These are phyloP conservation scores for Avena sativa DNA, from an alignment of 176 grass and related monocot species.

Conservation along the genomic window DNA sequence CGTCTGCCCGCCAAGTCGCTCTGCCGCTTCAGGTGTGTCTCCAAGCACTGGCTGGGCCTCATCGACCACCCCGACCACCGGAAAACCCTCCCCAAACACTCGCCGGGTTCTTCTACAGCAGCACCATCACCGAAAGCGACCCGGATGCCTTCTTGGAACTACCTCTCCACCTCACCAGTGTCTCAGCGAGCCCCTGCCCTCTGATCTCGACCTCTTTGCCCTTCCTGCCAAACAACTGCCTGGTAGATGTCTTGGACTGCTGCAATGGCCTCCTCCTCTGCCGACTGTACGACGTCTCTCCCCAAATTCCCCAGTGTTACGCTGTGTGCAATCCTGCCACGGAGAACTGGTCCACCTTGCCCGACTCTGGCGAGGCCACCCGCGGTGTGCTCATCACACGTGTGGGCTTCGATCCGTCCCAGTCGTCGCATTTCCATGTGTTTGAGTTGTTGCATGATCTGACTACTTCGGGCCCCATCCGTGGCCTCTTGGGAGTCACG, in stretches of 20 bases:
- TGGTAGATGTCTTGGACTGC: not conserved
- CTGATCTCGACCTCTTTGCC: not conserved
- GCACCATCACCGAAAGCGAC: too few species aligned
- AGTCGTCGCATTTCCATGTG: not conserved
- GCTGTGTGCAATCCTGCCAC: slow-evolving; percentile 30
- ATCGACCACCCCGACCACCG: not conserved
- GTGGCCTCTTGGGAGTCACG: not conserved
- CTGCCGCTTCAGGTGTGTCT: not conserved
- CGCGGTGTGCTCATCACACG: not conserved
- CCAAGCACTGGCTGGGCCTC: not conserved
- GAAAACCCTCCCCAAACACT: not conserved
- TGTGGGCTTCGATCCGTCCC: not conserved
- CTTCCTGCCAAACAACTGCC: not conserved
- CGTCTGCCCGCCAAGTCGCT: not conserved
- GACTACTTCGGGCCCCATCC: not conserved
- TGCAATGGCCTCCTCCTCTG: slow-evolving; percentile 32
- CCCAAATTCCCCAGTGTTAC: not conserved
- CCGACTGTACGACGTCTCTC: not conserved
- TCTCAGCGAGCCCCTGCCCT: not conserved
- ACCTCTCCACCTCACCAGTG: not conserved
- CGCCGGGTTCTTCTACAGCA: not conserved
- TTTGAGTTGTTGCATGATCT: not conserved
- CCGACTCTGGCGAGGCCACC: not conserved
- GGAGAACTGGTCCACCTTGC: not conserved
- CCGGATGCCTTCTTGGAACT: not conserved